Conservation (phyloP, 1,139 yeast genomes). For the Yarrowia galli region DNA sequence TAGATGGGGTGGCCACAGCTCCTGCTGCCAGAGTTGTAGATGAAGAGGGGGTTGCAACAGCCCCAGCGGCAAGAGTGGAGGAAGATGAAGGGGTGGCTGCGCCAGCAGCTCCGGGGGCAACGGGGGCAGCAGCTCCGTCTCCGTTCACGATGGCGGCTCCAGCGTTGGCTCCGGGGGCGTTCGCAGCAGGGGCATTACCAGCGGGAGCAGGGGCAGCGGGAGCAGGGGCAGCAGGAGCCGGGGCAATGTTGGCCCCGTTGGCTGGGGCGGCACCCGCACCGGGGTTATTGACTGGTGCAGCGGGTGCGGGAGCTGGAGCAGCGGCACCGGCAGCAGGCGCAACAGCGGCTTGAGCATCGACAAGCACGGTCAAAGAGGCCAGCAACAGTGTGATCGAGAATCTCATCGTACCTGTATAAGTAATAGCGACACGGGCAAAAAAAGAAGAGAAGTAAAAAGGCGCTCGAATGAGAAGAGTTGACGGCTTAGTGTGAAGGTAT, state of each 20-base stretch:
- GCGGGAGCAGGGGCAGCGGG: slow-evolving; percentile 13
- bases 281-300: slow-evolving; percentile 11
- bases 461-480: background rate
- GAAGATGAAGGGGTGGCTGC: slow-evolving; percentile 14
- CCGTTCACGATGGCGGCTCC: slow-evolving; percentile 26
- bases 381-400: slow-evolving; percentile 14
- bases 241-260: slow-evolving; percentile 27
- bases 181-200: slow-evolving; percentile 9
- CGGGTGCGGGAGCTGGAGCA: slow-evolving; percentile 13
- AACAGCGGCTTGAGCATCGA: slow-evolving; percentile 21
- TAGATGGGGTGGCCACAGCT: slow-evolving; percentile 11
- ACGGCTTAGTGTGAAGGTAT: background rate
- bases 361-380: slow-evolving; percentile 11
- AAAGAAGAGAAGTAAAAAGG: background rate
- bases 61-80: slow-evolving; percentile 22
- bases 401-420: background rate
- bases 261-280: slow-evolving; percentile 18
- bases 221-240: slow-evolving; percentile 5
- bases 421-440: background rate
- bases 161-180: slow-evolving; percentile 21
- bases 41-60: slow-evolving; percentile 1
- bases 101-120: slow-evolving; percentile 5
- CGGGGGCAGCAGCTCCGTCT: slow-evolving; percentile 21
- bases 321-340: slow-evolving; percentile 19
- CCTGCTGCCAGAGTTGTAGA: slow-evolving; percentile 17